Base-by-base conservation (phyloP, 2,329 filamentous ascomycete species). In the Alternaria panax region DNA sequence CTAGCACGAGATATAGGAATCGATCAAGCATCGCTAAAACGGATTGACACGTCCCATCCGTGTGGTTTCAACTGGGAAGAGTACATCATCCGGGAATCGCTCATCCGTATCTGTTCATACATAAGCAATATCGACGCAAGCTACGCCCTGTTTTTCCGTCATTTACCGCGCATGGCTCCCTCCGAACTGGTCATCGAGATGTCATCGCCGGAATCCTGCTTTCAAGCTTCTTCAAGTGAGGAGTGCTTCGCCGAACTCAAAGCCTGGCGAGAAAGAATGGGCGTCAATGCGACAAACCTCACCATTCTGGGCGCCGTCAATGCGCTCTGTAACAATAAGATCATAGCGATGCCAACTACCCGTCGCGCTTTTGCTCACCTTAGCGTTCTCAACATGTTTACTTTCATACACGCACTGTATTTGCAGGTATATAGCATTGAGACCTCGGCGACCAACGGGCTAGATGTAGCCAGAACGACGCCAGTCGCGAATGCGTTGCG, bases 371-470 rank as follows among this genome's bases (percentile, higher is more conserved):
- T 58, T 20, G 30, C 47, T 12, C 40, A 52, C 7, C 46, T 58
- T 7, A 58, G 55, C 30, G 41, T 58, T 24, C 42, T 58, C 14
- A 52, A 58, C 28, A 58, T 58, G 55, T 58, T 58, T 24, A 58
- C 55, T 4, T 20, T 58, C 12, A 32, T 58, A n/a, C 38, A 40
- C 32, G 55, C 48, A 12, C 27, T 58, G n/a, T 58, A 52, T 8
- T 9, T 32, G 11, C 48, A 58, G 30, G 20, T 42, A 25, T 47
- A 32, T 16, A 30, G 25, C 12, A 24, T 58, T 22, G 28, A 58
- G 20, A 34, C 28, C 9, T 57, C 54, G 3, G 16, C 24, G 3
- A 30, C 12, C 3, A 30, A 7, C 9, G 28, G 4, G 28, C 28
- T 30, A 11, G 28, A 30, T 2, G 12, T 30, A 4, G 7, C 9